Evolutionary conservation across 345 rosid species (phyloP).

Genomic region (Sisymbrium altissimum): DNA sequence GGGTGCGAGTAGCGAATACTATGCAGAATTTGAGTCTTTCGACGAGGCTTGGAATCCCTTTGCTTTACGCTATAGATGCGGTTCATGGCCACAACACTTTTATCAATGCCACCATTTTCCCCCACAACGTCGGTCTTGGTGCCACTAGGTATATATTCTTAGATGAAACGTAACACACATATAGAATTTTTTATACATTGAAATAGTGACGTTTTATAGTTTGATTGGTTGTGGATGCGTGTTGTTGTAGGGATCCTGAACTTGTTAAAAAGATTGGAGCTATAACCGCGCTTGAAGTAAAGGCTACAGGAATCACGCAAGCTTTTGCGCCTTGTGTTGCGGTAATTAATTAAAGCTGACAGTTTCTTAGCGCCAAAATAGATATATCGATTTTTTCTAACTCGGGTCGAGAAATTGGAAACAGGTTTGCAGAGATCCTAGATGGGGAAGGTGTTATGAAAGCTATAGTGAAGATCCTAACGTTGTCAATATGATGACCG

Average conservation of each 20-base stretch:
- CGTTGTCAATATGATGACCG: conserved; percentile 69
- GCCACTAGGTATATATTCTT: conserved; percentile 53
- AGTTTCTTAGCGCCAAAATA: too few species aligned
- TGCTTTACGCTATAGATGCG: conserved; percentile 85
- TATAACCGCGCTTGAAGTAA: conserved; percentile 85
- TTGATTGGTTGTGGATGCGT: background rate
- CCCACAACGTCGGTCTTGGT: conserved; percentile 85
- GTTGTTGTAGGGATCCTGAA: conserved; percentile 59
- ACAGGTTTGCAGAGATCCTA: conserved; percentile 93
- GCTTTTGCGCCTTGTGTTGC: conserved; percentile 90
- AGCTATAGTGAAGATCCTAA: conserved; percentile 84
- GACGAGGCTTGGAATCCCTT: conserved; percentile 73
- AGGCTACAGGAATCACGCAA: conserved; percentile 81
- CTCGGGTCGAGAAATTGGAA: background rate
- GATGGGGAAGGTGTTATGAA: conserved; percentile 97
- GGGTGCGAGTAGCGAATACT: conserved; percentile 46
- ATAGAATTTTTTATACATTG: background rate
- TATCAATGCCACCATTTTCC: conserved; percentile 82
- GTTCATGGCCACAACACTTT: conserved; percentile 82
- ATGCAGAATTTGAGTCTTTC: conserved; percentile 56
- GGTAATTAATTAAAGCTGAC: conserved; percentile 43
- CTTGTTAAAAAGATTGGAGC: conserved; percentile 81
- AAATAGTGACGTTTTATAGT: background rate
- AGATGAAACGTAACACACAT: background rate
- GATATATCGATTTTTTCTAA: too few species aligned